Evolutionary conservation across 305 asterid genomes (phyloP), one percentile per base, ranked within the genome.

Genomic region (Rubia tinctorum): DNA sequence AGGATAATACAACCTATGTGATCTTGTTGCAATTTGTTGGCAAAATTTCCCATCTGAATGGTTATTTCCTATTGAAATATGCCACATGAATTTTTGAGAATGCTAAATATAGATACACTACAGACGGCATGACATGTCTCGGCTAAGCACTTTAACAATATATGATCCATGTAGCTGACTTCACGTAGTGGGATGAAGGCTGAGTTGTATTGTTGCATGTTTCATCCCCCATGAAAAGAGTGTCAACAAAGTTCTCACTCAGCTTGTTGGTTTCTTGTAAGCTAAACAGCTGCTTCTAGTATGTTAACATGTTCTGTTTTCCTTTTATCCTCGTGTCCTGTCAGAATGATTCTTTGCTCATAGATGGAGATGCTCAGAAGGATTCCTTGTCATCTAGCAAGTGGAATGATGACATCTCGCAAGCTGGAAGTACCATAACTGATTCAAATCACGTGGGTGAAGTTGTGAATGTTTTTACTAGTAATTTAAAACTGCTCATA

Each of bases 351-450:
- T 84, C 90, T 82, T 76, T 84, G 83, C 89, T 84, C 71, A 74
- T 82, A 76, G 86, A 89, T 71, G 88, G 90, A 61, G 89, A 86
- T 81, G 86, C 83, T 84, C 83, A 75, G 82, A 87, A 86, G 75
- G 88, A 86, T 83, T 84, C 86, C 77, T 72, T 86, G 77, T 80
- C 93, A 72, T 94, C 89, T 78, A 84, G 92, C 96, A 89, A 87
- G 81, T 90, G 91, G 91, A 92, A 87, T 86, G 97, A 90, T 81
- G 97, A 88, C 78, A 74, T 85, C 77, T 90, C 97, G 69, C 97
- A 89, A 85, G 88, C 88, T 81, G 93, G 96, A 83, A 90, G 93
- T 87, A 76, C 91, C 56, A 80, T 92, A 77, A 91, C 95, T 78
- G 96, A 87, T 89, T 84, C 96, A 65, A 84, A 88, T 84, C 93